Conservation (phyloP, 257 asterid species). For the Datura wrightii region DNA sequence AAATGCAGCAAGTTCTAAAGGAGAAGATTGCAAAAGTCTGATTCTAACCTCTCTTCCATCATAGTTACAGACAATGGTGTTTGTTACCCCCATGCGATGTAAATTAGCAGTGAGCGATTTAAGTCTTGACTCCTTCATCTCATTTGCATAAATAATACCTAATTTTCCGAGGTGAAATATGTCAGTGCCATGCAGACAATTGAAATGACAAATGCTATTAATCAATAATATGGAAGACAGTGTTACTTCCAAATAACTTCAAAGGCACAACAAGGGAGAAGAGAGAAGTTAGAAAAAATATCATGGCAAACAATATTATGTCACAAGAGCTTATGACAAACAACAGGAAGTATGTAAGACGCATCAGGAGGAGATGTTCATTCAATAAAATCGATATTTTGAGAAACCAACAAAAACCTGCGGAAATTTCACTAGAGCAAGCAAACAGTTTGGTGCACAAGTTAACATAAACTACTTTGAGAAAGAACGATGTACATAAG, state of each 20-base stretch:
- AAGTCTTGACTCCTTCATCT: conserved; percentile 85
- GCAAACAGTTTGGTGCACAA: background rate
- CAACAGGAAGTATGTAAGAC: background rate
- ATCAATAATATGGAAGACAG: background rate
- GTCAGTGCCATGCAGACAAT: background rate
- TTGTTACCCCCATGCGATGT: conserved; percentile 95
- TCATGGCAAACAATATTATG: background rate
- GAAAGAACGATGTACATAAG: background rate
- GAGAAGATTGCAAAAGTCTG: background rate
- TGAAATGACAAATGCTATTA: background rate
- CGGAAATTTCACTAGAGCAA: background rate
- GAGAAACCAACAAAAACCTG: conserved; percentile 15
- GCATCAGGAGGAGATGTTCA: background rate
- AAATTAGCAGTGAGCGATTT: conserved; percentile 90
- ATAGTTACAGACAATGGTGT: conserved; percentile 80
- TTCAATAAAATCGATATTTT: background rate
- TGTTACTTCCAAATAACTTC: background rate
- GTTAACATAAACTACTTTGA: conserved; percentile 8
- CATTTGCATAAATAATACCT: conserved; percentile 95
- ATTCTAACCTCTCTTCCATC: conserved; percentile 90
- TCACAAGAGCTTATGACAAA: background rate
- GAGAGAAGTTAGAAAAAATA: conserved; percentile 17
- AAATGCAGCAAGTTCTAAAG: background rate
- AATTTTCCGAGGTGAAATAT: conserved; percentile 37
- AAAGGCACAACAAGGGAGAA: background rate